phyloP scores from a whole-genome alignment of 1,284 basidiomycete species.

The Cutaneotrichosporon sp. region DNA sequence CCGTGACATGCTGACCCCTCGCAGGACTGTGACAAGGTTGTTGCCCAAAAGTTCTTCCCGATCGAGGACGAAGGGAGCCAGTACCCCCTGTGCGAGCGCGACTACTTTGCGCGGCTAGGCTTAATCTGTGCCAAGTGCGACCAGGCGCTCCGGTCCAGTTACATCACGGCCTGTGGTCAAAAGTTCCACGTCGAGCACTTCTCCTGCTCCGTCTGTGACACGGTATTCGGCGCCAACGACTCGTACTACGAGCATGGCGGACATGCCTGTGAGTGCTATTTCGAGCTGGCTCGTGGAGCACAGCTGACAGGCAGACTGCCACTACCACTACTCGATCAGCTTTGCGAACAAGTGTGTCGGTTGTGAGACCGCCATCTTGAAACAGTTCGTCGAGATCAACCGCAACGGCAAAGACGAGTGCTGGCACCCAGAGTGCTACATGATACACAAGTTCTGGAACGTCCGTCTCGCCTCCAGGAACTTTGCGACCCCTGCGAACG shows the following conservation, averaged over 20 bases:
- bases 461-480: constrained; percentile 85
- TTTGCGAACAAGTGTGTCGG: constrained; percentile 99
- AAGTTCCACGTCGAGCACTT: constrained; percentile 99
- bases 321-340: constrained; percentile 97
- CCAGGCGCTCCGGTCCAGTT: constrained; percentile 90
- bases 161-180: constrained; percentile 98
- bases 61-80: constrained; percentile 81
- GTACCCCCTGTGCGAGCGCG: constrained; percentile 93
- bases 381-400: constrained; percentile 99
- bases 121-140: constrained; percentile 96
- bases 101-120: constrained; percentile 95
- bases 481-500: constrained; percentile 56
- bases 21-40: constrained; percentile 93
- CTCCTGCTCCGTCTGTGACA: constrained; percentile 94
- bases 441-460: constrained; percentile 99
- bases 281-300: neutral
- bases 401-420: constrained; percentile 97
- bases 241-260: constrained; percentile 99
- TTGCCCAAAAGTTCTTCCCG: constrained; percentile 98
- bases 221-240: constrained; percentile 95
- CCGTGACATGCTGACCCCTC: neutral
- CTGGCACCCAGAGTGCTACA: constrained; percentile 99
- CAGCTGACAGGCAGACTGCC: constrained; percentile 62
- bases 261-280: constrained; percentile 66
- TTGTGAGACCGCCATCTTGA: constrained; percentile 96